A percentile compares a stretch with the other conserved stretches of the same genome.
These are phyloP conservation scores for Salisapilia sapeloensis DNA, from an alignment of 352 stramenopile genomes.

Conservation along the genomic window DNA sequence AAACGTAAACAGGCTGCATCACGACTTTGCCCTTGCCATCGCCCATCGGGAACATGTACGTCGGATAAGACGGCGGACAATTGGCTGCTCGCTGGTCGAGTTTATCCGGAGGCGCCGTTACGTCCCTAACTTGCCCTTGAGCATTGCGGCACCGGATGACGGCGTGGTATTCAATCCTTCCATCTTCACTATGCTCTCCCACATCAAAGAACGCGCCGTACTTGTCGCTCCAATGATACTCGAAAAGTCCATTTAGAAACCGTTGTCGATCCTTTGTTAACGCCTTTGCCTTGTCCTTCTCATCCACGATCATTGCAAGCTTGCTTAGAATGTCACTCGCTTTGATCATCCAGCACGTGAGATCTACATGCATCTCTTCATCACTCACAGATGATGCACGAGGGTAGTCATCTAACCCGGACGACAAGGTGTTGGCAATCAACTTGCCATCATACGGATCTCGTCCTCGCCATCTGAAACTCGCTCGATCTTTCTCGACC, in stretches of 20 bases:
- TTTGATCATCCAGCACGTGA: conserved; percentile 83
- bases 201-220: conserved; percentile 63
- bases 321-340: conserved; percentile 33
- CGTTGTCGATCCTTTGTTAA: conserved; percentile 14
- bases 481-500: conserved; percentile 8
- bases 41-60: conserved; percentile 60
- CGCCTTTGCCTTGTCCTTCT: conserved; percentile 7
- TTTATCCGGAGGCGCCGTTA: conserved; percentile 13
- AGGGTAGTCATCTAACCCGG: conserved; percentile 88
- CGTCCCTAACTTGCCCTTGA: conserved; percentile 15
- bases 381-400: conserved; percentile 45
- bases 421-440: conserved; percentile 84
- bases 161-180: conserved; percentile 42
- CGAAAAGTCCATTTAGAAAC: conserved; percentile 26
- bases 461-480: conserved; percentile 73
- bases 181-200: conserved; percentile 59
- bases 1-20: conserved; percentile 52
- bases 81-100: conserved; percentile 13
- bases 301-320: conserved; percentile 17
- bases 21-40: conserved; percentile 64
- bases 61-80: conserved; percentile 42
- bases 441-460: conserved; percentile 50
- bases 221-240: conserved; percentile 55
- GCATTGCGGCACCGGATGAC: conserved; percentile 49
- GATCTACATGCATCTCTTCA: conserved; percentile 82